Conservation (phyloP, 768 basidiomycete species). For the Baorangia bicolor region DNA sequence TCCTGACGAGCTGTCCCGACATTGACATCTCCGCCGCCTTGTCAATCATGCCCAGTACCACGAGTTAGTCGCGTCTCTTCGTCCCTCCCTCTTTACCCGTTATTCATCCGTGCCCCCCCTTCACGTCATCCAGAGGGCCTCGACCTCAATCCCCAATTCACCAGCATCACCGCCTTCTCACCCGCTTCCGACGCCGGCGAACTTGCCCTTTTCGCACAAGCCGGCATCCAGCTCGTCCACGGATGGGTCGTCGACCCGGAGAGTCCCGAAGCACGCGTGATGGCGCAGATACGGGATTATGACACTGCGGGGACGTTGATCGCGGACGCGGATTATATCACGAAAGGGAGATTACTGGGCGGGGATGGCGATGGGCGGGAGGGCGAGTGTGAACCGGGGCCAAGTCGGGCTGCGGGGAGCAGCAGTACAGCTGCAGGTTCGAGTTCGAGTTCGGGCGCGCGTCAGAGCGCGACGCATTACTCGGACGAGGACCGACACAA, state of each 20-base stretch:
- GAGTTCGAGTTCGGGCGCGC: constrained; percentile 8
- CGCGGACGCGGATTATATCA: constrained; percentile 76
- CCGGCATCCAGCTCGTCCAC: constrained; percentile 78
- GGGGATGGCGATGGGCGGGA: background rate
- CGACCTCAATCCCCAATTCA: constrained; percentile 86
- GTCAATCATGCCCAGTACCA: constrained; percentile 55
- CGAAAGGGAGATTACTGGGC: constrained; percentile 56
- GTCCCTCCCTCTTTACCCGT: background rate
- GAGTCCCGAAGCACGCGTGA: constrained; percentile 53
- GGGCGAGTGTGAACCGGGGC: constrained; percentile 10
- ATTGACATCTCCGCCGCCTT: constrained; percentile 34
- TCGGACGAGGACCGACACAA: constrained; percentile 58
- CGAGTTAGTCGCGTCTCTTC: constrained; percentile 50
- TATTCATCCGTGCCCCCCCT: background rate
- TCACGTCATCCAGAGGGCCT: constrained; percentile 61
- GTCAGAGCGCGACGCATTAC: constrained; percentile 29
- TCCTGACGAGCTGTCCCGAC: constrained; percentile 54
- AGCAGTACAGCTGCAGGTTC: background rate
- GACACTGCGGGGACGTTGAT: constrained; percentile 73
- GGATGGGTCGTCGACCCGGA: constrained; percentile 64
- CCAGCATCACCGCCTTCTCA: constrained; percentile 62
- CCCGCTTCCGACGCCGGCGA: constrained; percentile 69
- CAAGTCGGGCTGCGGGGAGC: constrained; percentile 3
- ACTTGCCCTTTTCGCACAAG: constrained; percentile 81
- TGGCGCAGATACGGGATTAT: constrained; percentile 61